Evolutionary conservation across 495 filamentous ascomycete genomes (phyloP), one percentile per base, ranked within the genome.

Genomic region (Tuber melanosporum): DNA sequence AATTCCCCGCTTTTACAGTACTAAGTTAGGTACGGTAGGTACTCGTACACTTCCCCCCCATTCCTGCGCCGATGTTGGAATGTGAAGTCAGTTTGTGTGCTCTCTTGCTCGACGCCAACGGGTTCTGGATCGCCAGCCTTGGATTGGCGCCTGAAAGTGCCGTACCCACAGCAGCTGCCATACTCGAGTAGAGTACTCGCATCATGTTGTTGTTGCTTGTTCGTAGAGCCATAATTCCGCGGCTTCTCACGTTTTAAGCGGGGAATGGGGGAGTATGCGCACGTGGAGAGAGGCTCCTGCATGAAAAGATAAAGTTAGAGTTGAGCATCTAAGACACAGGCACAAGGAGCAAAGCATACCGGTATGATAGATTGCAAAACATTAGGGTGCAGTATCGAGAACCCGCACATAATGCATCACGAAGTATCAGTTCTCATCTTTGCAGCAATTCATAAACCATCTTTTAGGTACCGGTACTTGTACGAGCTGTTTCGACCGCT

Each of bases 221-320:
- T 14, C 57, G 26, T 15, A 36, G 17, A 66, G n/a, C 12, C 26
- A 66, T 66, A 32, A 36, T 66, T 66, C 7, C 5, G 14, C 26
- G 3, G 57, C 26, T 66, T 36, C 57, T 14, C 57, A 32, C n/a
- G 12, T 15, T 57, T 7, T 66, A 32, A 66, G 57, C 57, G 57
- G 57, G 57, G 57, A 17, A 66, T 12, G 52, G 57, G 57, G 3
- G 52, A 0, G n/a, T 26, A 1, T 17, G 57, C 26, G 57, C 57
- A 66, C 57, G 57, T 66, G 57, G 57, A 66, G 26, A 66, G 57
- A 66, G 57, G 57, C 26, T 36, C 57, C 57, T 36, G 26, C 57
- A 66, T 66, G 57, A 66, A 66, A 66, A 36, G 26, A 36, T 66
- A 66, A 36, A 36, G 57, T 66, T 66, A 66, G 57, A 66, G 57